Evolutionary conservation across 192 early-diverging fungal genomes (phyloP), one percentile per base, ranked within the genome.

Genomic region (Entrophospora sp.): DNA sequence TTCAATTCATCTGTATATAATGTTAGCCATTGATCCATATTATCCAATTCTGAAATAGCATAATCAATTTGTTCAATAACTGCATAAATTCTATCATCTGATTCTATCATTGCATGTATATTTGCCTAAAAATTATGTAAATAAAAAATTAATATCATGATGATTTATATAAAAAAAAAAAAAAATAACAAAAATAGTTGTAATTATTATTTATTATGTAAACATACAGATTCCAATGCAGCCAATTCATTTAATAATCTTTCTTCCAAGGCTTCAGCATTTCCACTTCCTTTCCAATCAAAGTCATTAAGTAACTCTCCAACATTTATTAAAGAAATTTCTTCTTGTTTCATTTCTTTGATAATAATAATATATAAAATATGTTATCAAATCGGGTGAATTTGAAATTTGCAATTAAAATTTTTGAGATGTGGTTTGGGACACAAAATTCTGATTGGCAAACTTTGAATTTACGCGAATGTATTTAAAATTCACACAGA

Each of bases 101-200:
- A 88, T 69, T 94, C 86, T 37, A 98, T 90, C 66, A 98, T 95
- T 2, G 91, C 90, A 62, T 93, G 91, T 18, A 98, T 92, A 73
- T 96, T 96, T n/a, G 91, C 88, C 83, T 87, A 57, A 9, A 43
- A 6, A 45, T 34, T 14, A 13, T 22, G 20, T 42, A 70, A 25
- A 34, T 46, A 49, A 30, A 30, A 13, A 16, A 2, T 36, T 7
- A 61, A 36, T 38, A 36, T 44, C 7, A 43, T 67, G 36, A 46
- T 22, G 20, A 53, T 43, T 36, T 9, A 30, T 44, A 13, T 5
- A 27, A 0, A 10, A 48, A 51, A 52, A 40, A 28, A 14, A 55
- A 13, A 45, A 30, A 32, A 13, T 3, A 48, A 48, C 30, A 37
- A n/a, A 31, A 58, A 27, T 22, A 36, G 10, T n/a, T n/a, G n/a